Conservation (phyloP, 495 filamentous ascomycete species). For the Annulohypoxylon maeteangense region DNA sequence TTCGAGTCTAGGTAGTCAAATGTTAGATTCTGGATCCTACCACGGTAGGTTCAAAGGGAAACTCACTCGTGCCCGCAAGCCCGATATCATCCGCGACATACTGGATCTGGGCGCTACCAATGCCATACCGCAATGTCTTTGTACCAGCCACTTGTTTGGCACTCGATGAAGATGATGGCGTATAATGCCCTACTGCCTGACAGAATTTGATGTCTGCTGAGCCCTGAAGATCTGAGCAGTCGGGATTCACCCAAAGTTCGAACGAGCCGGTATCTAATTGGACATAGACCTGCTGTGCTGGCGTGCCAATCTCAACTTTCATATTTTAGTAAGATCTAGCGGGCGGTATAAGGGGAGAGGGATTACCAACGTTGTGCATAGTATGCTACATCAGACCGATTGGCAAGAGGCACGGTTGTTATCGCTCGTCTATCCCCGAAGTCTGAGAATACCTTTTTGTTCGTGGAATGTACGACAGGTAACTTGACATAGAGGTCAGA, state of each 20-base stretch:
- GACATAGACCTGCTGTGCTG: slow-evolving; percentile 58
- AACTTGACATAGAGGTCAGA: slow-evolving; percentile 53
- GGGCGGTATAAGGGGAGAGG: not conserved
- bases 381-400: slow-evolving; percentile 61
- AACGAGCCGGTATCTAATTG: slow-evolving; percentile 63
- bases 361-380: slow-evolving; percentile 55
- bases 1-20: slow-evolving; percentile 40
- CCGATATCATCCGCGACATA: slow-evolving; percentile 58
- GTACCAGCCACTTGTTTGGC: slow-evolving; percentile 40
- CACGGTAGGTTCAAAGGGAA: not conserved
- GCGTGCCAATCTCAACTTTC: slow-evolving; percentile 60
- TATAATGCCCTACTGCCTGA: slow-evolving; percentile 53
- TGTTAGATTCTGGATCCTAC: not conserved
- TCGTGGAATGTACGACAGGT: slow-evolving; percentile 60
- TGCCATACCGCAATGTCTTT: slow-evolving; percentile 58
- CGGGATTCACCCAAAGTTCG: slow-evolving; percentile 63
- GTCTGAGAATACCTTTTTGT: slow-evolving; percentile 52
- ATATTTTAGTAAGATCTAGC: slow-evolving; percentile 32
- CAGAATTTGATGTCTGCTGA: slow-evolving; percentile 55
- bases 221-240: slow-evolving; percentile 52
- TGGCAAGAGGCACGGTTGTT: slow-evolving; percentile 54
- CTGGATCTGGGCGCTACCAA: slow-evolving; percentile 56
- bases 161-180: slow-evolving; percentile 52
- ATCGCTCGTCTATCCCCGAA: slow-evolving; percentile 51
- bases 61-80: slow-evolving; percentile 50